These are phyloP conservation scores for Penicillium simplicissimum DNA, from an alignment of 495 filamentous ascomycete genomes.

Conservation along the genomic window DNA sequence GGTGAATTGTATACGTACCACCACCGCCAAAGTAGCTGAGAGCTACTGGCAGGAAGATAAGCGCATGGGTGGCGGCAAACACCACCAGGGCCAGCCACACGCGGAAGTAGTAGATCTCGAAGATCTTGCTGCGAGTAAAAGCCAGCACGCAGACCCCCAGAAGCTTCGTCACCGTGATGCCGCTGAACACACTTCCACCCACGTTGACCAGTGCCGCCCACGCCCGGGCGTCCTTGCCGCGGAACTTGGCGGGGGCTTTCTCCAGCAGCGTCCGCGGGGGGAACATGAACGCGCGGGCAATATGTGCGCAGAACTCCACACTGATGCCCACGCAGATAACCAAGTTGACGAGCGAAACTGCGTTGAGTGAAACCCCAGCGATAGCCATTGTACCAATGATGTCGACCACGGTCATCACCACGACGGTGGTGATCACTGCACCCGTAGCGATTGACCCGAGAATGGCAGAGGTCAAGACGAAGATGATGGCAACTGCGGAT, in stretches of 20 bases:
- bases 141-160: conserved; percentile 90
- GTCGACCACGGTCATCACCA: conserved; percentile 91
- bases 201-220: conserved; percentile 94
- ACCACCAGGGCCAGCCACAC: conserved; percentile 91
- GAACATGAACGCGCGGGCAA: conserved; percentile 95
- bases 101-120: conserved; percentile 98
- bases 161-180: conserved; percentile 94
- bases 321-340: conserved; percentile 95
- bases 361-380: conserved; percentile 87
- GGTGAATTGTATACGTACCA: conserved; percentile 49
- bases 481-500: conserved; percentile 79
- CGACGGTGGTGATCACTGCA: conserved; percentile 76
- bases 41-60: conserved; percentile 89
- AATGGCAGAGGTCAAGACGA: conserved; percentile 71
- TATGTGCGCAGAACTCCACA: conserved; percentile 97
- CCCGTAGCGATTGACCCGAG: conserved; percentile 85
- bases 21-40: conserved; percentile 84
- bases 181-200: conserved; percentile 89
- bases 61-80: conserved; percentile 84
- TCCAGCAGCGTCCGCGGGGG: conserved; percentile 76
- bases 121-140: conserved; percentile 96
- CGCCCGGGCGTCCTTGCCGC: conserved; percentile 77
- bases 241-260: conserved; percentile 62
- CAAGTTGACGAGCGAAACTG: conserved; percentile 93
- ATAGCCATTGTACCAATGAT: conserved; percentile 94